Conservation (phyloP, 805 yeast genomes). For the Starmerella vitae region DNA sequence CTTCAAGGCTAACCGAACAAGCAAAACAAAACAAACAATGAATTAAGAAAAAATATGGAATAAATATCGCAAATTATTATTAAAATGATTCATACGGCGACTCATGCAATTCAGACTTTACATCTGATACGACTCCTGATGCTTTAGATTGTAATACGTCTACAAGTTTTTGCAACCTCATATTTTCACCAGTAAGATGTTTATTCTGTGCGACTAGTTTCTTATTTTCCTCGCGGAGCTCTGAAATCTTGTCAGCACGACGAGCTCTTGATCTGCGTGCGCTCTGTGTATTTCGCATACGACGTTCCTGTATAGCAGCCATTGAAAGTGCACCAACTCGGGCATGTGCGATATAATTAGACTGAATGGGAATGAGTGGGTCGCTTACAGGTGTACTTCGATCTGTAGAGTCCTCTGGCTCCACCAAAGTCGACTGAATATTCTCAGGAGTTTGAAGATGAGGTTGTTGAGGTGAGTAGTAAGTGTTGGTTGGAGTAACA, state of each 20-base stretch:
- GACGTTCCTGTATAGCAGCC: constrained; percentile 15
- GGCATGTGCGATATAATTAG: constrained; percentile 12
- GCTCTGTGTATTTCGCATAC: constrained; percentile 88
- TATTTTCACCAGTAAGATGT: constrained; percentile 7
- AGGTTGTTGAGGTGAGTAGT: background rate
- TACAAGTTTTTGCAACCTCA: constrained; percentile 4
- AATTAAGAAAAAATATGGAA: too few species aligned
- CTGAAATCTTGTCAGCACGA: constrained; percentile 14
- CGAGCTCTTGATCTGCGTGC: constrained; percentile 92
- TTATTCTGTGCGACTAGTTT: constrained; percentile 5
- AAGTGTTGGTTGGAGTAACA: background rate
- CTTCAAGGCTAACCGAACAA: too few species aligned
- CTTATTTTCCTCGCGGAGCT: constrained; percentile 10
- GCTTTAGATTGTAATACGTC: background rate
- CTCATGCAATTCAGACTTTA: background rate
- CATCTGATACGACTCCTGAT: background rate
- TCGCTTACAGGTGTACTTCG: background rate
- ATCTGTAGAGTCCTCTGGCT: background rate
- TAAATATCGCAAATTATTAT: too few species aligned
- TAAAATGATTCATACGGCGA: background rate
- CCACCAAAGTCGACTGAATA: background rate
- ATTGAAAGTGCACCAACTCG: constrained; percentile 8
- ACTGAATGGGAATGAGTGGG: constrained; percentile 13
- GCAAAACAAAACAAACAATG: too few species aligned
- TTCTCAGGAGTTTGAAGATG: background rate